These are phyloP conservation scores for Tephrocybe sp. DNA, from an alignment of 768 basidiomycete genomes.

Conservation along the genomic window DNA sequence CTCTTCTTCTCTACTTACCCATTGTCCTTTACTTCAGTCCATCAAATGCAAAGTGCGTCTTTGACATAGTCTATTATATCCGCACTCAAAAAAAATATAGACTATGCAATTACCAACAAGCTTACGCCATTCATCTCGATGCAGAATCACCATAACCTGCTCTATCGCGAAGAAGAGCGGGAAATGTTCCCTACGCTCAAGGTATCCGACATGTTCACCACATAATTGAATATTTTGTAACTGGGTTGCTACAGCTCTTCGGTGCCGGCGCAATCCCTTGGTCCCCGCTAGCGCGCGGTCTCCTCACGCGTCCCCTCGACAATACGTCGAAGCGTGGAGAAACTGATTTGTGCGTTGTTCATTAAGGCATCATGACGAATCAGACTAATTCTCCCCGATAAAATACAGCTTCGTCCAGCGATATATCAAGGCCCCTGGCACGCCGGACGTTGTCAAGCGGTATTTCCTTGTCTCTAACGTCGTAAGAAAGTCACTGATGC, in stretches of 20 bases:
- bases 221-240: not conserved
- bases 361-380: not conserved
- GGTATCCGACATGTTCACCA: conserved; percentile 19
- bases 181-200: conserved; percentile 62
- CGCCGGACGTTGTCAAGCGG: conserved; percentile 37
- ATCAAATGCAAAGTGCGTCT: conserved; percentile 52
- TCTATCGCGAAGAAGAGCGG: conserved; percentile 65
- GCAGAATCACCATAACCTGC: conserved; percentile 63
- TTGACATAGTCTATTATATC: not conserved
- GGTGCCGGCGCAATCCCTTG: conserved; percentile 58
- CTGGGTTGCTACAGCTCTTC: conserved; percentile 32
- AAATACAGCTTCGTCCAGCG: conserved; percentile 18
- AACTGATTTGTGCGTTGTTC: conserved; percentile 30
- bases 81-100: conserved; percentile 22
- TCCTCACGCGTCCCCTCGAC: conserved; percentile 38
- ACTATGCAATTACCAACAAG: conserved; percentile 58
- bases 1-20: not conserved
- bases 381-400: not conserved
- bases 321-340: conserved; percentile 36
- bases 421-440: conserved; percentile 23
- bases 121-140: conserved; percentile 64
- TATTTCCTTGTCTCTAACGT: conserved; percentile 12
- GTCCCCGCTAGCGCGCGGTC: conserved; percentile 55
- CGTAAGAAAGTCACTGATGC: not conserved
- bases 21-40: conserved; percentile 29